phyloP scores from a whole-genome alignment of 768 basidiomycete species.

The Tylopilus rubrobrunneus region DNA sequence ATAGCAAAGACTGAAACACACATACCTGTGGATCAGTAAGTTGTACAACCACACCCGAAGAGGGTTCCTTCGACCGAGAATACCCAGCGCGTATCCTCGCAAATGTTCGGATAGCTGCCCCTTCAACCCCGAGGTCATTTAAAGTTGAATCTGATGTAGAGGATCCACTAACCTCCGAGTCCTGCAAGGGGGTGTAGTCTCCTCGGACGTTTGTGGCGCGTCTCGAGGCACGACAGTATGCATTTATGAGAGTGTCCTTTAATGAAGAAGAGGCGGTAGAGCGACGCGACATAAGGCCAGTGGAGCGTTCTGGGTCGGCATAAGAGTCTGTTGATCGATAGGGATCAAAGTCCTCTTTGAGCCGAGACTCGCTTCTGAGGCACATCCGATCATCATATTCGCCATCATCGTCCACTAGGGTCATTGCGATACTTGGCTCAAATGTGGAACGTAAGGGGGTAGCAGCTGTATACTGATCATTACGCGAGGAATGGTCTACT shows the following conservation, averaged over 20 bases:
- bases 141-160: not conserved
- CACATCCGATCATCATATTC: slow-evolving; percentile 55
- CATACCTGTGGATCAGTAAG: slow-evolving; percentile 71
- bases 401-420: not conserved
- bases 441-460: slow-evolving; percentile 43
- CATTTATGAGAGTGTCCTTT: slow-evolving; percentile 30
- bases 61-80: slow-evolving; percentile 64
- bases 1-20: slow-evolving; percentile 12
- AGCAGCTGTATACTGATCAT: slow-evolving; percentile 7
- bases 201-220: slow-evolving; percentile 78
- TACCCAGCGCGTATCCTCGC: slow-evolving; percentile 74
- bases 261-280: no score
- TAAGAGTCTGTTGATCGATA: slow-evolving; percentile 22
- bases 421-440: not conserved
- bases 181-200: slow-evolving; percentile 50
- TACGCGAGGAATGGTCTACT: not conserved
- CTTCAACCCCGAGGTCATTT: no score
- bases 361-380: slow-evolving; percentile 48
- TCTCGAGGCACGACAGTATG: slow-evolving; percentile 61
- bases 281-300: slow-evolving; percentile 31
- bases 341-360: slow-evolving; percentile 19
- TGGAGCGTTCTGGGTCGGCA: slow-evolving; percentile 47
- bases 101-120: slow-evolving; percentile 43
- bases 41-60: slow-evolving; percentile 61
- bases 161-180: slow-evolving; percentile 43